Base-by-base conservation (phyloP, 345 rosid genomes). In the Hirschfeldia incana region DNA sequence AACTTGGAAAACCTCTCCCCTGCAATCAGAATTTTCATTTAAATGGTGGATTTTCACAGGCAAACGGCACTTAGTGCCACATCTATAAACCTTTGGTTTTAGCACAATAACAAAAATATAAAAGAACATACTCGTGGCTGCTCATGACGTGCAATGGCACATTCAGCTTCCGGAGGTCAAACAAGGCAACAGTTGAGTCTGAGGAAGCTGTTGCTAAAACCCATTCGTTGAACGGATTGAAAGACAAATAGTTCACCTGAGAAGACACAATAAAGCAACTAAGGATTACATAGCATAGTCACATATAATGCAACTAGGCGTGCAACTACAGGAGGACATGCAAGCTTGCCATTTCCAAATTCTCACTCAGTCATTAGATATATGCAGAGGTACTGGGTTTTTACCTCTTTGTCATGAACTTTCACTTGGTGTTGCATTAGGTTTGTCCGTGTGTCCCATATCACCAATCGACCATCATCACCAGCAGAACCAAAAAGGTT, bases 121-220 rank as follows among this genome's bases (percentile, higher is more conserved):
- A 29, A 69, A 12, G 37, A 58, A n/a, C 94, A 49, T 87, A 90
- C 98, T 59, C 86, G 62, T 95, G 98, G 70, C 88, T 85, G 69
- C 93, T 88, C 78, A 95, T 77, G 57, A 49, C 57, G 17, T 49
- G 57, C 57, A 49, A 49, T n/a, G 57, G 57, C 7, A 49, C 57
- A 49, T 49, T 49, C 78, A 93, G 84, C 86, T 93, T 93, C 65
- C 98, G 86, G 69, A 88, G 78, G 83, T 95, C 99, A 84, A 89
- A 91, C 77, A 93, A 87, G 76, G 88, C 89, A 37, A 91, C 88
- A 1, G 98, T 90, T 3, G 92, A 81, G 79, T 95, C 99, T 32
- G 94, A 91, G 66, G 98, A 93, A 30, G 97, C 98, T 33, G 98
- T 95, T 30, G 99, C 98, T 69, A 95, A 77, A 65, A 95, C 78